A percentile compares a stretch with the other conserved stretches of the same genome.
Evolutionary conservation across 2,329 filamentous ascomycete genomes (phyloP).

Genomic region (Claviceps lovelessii): DNA sequence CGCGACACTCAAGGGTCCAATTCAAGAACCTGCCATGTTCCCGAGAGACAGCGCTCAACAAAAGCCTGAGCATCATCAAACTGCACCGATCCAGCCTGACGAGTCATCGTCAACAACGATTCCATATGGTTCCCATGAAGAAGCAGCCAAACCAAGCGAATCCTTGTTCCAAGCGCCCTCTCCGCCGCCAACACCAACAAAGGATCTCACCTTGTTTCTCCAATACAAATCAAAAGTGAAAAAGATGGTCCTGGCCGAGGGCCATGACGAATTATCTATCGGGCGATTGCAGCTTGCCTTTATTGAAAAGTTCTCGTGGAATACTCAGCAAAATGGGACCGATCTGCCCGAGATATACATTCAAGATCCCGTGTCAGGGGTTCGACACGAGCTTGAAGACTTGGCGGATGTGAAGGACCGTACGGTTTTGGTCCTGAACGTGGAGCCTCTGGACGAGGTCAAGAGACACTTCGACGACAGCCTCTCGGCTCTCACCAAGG

Average conservation of each 20-base stretch:
- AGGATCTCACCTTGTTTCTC: slow-evolving; percentile 83
- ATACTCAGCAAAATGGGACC: slow-evolving; percentile 82
- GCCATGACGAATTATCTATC: slow-evolving; percentile 70
- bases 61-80: slow-evolving; percentile 6
- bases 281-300: slow-evolving; percentile 86
- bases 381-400: slow-evolving; percentile 94
- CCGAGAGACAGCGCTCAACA: slow-evolving; percentile 7
- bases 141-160: slow-evolving; percentile 29
- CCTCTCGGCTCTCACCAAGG: slow-evolving; percentile 59
- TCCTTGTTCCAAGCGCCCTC: slow-evolving; percentile 41
- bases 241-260: slow-evolving; percentile 80
- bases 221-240: slow-evolving; percentile 97
- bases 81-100: slow-evolving; percentile 11
- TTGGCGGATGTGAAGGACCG: slow-evolving; percentile 86
- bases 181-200: slow-evolving; percentile 53
- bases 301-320: slow-evolving; percentile 99
- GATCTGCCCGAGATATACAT: slow-evolving; percentile 97
- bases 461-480: slow-evolving; percentile 94
- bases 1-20: slow-evolving; percentile 45
- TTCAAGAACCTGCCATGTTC: slow-evolving; percentile 30
- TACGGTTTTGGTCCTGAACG: slow-evolving; percentile 85
- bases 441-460: slow-evolving; percentile 87
- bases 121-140: slow-evolving; percentile 15
- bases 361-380: slow-evolving; percentile 85
- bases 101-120: slow-evolving; percentile 8